Base-by-base conservation (phyloP, 2,329 filamentous ascomycete genomes). In the Apiospora sp. region DNA sequence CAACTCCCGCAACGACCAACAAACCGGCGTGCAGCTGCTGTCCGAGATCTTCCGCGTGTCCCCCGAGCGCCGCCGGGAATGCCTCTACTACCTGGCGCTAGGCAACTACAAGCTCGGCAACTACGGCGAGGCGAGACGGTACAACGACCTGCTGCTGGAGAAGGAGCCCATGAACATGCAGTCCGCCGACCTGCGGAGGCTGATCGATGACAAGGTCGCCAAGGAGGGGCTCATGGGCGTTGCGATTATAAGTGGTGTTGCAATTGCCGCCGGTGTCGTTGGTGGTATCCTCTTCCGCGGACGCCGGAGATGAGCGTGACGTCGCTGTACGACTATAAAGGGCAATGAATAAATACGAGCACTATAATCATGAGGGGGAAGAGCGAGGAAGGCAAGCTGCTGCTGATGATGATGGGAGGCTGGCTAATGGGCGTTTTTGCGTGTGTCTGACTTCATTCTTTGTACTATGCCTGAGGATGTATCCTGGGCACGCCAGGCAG, bases 81-180 rank as follows among this genome's bases (percentile, higher is more conserved):
- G 96, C 81, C 93, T 99, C 74, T 99, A 98, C 87, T 99, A 99
- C 85, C 92, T 99, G 71, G 96, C 94, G 37, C 90, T 99, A 44
- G 96, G 96, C 75, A 98, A 98, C 87, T 98, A 96, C 90, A 98
- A 98, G 87, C 91, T 99, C 67, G 96, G 95, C 74, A 98, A 98
- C 88, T 99, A 98, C 83, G 95, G 92, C 74, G 96, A 99, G 82
- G 96, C 96, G 73, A 89, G 96, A 79, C 90, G 94, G 80, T 98
- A 98, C 85, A 99, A 99, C 83, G 96, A 98, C 80, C 88, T 96
- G 69, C 87, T 99, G 74, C 85, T 98, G 71, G 94, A 98, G 75
- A 92, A 96, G 82, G 96, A 99, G 85, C 94, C 95, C 12, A 91
- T 90, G 67, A 99, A 98, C 83, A 84, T 98, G 79, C 96, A 99